Base-by-base conservation (phyloP, 2,329 filamentous ascomycete genomes). In the Atkinsonella texensis region DNA sequence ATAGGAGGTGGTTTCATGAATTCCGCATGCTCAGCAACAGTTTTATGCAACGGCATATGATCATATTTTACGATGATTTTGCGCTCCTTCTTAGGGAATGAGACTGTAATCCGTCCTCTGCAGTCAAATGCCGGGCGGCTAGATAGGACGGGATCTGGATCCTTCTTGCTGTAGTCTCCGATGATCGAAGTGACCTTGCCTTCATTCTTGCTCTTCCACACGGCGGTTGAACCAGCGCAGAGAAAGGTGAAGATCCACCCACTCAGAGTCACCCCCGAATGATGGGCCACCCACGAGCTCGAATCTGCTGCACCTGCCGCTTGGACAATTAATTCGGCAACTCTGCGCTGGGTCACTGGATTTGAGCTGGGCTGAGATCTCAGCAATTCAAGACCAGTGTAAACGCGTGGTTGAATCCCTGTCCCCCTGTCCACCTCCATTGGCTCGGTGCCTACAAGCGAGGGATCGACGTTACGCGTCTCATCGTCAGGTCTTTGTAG, bases 41-140 rank as follows among this genome's bases (percentile, higher is more conserved):
- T 77, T 58, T 69, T 74, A 60, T 82, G 79, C n/a, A 81, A 58
- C 3, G 73, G 74, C 0, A 73, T 77, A 57, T 82, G 79, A 33
- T 75, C 71, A 57, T 81, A 80, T 52, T 74, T 75, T 50, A 81
- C 66, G 11, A 71, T 68, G 40, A 81, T 73, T 9, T 67, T 63
- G 33, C 72, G 71, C 32, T 65, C 70, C 23, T 66, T 68, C 51
- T 71, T 73, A 7, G 71, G 69, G 55, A 82, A 81, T 1, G 68
- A 61, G 43, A 82, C 68, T 2, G 63, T 68, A 17, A 81, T 61
- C 0, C 68, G 67, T 17, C 79, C 79, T 39, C 74, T 70, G 53
- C 79, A 82, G 57, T 82, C 77, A 55, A 80, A 82, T 0, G 78
- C 78, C 49, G 79, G 79, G 13, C 79, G 75, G 31, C 65, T 75